Evolutionary conservation across 2,329 filamentous ascomycete genomes (phyloP).

Genomic region (Hansfordia pulvinata): DNA sequence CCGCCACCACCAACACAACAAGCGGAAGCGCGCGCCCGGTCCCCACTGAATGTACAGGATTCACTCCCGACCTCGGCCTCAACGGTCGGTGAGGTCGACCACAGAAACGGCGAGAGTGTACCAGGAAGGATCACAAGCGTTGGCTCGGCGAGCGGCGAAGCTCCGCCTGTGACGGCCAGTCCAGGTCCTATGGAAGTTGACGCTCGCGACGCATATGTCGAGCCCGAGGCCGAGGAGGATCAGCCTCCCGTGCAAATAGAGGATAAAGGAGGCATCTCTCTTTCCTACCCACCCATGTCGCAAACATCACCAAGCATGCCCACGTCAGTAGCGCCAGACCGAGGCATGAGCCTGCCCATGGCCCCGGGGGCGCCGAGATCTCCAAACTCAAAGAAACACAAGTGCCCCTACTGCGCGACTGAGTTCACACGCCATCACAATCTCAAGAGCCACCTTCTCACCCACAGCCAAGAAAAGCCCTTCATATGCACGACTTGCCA

Average conservation of each 20-base stretch:
- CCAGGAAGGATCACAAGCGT: too few species aligned
- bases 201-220: constrained; percentile 23
- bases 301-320: constrained; percentile 24
- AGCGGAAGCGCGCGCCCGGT: too few species aligned
- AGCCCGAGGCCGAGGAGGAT: too few species aligned
- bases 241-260: too few species aligned
- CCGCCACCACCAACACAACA: too few species aligned
- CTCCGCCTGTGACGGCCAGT: constrained; percentile 29
- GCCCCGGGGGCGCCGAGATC: constrained; percentile 45
- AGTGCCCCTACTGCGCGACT: constrained; percentile 90
- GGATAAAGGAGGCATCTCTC: constrained; percentile 33
- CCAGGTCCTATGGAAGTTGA: constrained; percentile 43
- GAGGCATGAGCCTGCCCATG: constrained; percentile 46
- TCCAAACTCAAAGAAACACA: constrained; percentile 74
- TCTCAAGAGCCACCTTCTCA: constrained; percentile 90
- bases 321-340: constrained; percentile 29
- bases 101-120: too few species aligned
- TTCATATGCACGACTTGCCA: constrained; percentile 90
- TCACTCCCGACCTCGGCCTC: too few species aligned
- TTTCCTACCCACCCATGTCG: constrained; percentile 41
- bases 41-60: too few species aligned
- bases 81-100: too few species aligned
- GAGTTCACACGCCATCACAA: constrained; percentile 98
- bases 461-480: constrained; percentile 96
- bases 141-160: constrained; percentile 4